Evolutionary conservation across 371 early-diverging fungal genomes (phyloP), one percentile per base, ranked within the genome.

Genomic region (Mortierella sp.): DNA sequence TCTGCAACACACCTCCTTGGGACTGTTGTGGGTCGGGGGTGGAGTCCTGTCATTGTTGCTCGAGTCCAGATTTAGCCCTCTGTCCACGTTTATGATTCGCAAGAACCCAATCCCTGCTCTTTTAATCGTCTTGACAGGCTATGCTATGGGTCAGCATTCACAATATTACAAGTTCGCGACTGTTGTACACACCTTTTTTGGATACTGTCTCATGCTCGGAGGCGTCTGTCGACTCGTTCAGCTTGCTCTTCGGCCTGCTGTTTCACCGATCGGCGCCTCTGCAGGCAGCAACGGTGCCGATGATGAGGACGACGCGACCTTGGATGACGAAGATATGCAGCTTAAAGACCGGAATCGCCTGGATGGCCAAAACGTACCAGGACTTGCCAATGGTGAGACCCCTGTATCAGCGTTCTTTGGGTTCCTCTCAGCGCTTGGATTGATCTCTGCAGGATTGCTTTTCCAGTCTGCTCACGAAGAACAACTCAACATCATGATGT

Each of bases 381-480:
- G 75, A 15, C 19, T 73, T 28, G 75, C 75, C 3, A 31, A 50
- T 7, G 68, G 75, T 24, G 75, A 73, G 56, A 63, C 75, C 3
- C 75, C 75, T 1, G 64, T 51, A 7, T 73, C 75, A 1, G 63
- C 75, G 11, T 73, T 73, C 60, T 73, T 73, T 73, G 75, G 75
- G 1, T 63, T 73, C 51, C 47, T 73, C 43, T 73, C 75, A 11
- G 68, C 62, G 9, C 17, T 73, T 50, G 75, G 75, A 6, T 21
- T 73, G 19, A 56, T 73, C 30, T 67, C 68, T 41, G 68, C 68
- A 27, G 75, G 75, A 14, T 50, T 73, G 56, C 27, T 73, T 21
- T 73, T 73, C 60, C 68, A 73, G 57, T 67, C 64, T 8, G 75
- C 75, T 6, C 75, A 73, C 27, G 75, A 73, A 53, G 64, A 68